Conservation (phyloP, 2,329 filamentous ascomycete genomes). For the Stagonosporopsis tanaceti region DNA sequence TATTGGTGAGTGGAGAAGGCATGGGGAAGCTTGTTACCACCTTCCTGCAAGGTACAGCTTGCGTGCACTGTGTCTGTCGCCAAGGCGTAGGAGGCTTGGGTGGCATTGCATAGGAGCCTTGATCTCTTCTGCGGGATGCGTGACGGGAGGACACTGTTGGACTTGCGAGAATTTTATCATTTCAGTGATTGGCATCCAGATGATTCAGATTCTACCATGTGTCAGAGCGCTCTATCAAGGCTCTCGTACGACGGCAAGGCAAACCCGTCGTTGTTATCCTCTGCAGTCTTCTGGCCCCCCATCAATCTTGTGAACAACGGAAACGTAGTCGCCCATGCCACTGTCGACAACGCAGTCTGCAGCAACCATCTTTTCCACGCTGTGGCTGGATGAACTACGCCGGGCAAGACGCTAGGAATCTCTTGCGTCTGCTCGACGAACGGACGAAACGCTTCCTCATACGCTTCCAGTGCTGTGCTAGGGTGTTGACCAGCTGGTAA, state of each 20-base stretch:
- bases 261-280: conserved; percentile 26
- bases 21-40: conserved; percentile 4
- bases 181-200: too few species aligned
- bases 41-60: conserved; percentile 6
- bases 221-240: conserved; percentile 7
- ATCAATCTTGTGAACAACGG: conserved; percentile 21
- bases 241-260: conserved; percentile 23
- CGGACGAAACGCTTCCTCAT: conserved; percentile 32
- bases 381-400: conserved; percentile 30
- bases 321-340: conserved; percentile 17
- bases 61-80: not conserved
- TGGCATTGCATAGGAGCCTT: not conserved
- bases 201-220: too few species aligned
- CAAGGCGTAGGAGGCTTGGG: conserved; percentile 8
- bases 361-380: conserved; percentile 36
- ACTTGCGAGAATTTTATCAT: not conserved
- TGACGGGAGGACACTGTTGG: not conserved
- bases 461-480: conserved; percentile 29
- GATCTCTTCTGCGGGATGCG: not conserved
- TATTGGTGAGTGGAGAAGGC: not conserved
- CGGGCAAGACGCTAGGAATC: conserved; percentile 36
- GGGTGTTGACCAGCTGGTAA: conserved; percentile 21
- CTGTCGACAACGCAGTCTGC: conserved; percentile 12
- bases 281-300: conserved; percentile 9
- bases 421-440: conserved; percentile 38